Conservation (phyloP, 2,329 filamentous ascomycete species). For the Tympanopsis confertula region DNA sequence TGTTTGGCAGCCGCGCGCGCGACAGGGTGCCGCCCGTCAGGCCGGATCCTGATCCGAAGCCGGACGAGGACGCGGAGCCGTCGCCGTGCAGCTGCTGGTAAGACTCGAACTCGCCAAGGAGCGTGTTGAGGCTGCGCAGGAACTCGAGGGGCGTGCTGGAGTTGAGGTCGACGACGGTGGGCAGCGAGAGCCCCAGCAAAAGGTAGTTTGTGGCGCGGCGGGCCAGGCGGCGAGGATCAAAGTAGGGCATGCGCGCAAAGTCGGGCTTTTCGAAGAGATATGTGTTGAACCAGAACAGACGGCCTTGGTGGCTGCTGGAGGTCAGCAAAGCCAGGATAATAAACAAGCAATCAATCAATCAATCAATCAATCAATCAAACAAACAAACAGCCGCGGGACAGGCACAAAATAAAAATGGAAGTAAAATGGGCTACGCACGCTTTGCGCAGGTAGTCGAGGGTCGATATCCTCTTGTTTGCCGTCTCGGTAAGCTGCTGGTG, state of each 20-base stretch:
- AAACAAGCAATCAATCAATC: constrained; percentile 2
- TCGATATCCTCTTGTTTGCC: constrained; percentile 85
- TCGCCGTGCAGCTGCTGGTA: constrained; percentile 81
- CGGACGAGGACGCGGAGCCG: constrained; percentile 48
- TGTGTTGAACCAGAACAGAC: constrained; percentile 97
- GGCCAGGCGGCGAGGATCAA: constrained; percentile 71
- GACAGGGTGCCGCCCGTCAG: constrained; percentile 46
- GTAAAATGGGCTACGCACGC: constrained; percentile 45
- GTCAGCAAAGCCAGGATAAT: constrained; percentile 1
- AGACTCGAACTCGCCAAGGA: constrained; percentile 83
- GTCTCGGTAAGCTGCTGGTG: constrained; percentile 68
- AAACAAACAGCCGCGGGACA: background rate
- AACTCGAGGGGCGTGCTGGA: constrained; percentile 70
- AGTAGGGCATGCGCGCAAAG: constrained; percentile 71
- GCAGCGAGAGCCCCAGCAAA: constrained; percentile 81
- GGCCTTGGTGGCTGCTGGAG: constrained; percentile 69
- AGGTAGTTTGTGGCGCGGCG: constrained; percentile 89
- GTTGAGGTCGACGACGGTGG: constrained; percentile 79
- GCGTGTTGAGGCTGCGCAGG: constrained; percentile 71
- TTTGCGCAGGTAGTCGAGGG: constrained; percentile 82
- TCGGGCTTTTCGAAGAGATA: constrained; percentile 79
- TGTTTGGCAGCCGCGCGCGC: constrained; percentile 69
- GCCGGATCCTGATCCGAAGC: too few species aligned
- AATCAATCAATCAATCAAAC: constrained; percentile 1
- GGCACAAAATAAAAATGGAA: background rate